These are phyloP conservation scores for Mucor circinelloides DNA, from an alignment of 371 early-diverging fungal genomes.

Conservation along the genomic window DNA sequence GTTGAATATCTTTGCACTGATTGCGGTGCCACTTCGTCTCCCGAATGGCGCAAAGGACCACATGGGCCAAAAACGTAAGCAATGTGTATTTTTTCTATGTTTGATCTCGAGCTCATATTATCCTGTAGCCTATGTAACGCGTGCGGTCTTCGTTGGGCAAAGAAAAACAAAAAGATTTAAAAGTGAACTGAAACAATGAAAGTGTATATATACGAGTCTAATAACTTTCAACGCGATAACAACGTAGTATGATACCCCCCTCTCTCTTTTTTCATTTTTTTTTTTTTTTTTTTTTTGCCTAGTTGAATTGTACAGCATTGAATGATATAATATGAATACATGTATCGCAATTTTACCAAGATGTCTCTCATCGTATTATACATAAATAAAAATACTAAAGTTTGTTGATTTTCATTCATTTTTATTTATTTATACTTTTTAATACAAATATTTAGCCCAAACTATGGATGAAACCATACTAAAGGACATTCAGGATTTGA, in stretches of 20 bases:
- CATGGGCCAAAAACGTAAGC: constrained; percentile 64
- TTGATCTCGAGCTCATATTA: background rate
- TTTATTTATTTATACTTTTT: constrained; percentile 1
- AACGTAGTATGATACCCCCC: constrained; percentile 1
- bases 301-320: background rate
- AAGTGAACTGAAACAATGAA: constrained; percentile 18
- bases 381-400: constrained; percentile 7
- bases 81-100: background rate
- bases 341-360: background rate
- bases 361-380: constrained; percentile 14
- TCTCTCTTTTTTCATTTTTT: background rate
- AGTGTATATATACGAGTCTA: background rate
- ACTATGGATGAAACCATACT: constrained; percentile 16
- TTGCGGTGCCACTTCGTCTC: constrained; percentile 75
- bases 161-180: constrained; percentile 27
- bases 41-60: constrained; percentile 82
- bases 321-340: constrained; percentile 2
- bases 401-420: constrained; percentile 4
- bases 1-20: constrained; percentile 45
- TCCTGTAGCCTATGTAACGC: constrained; percentile 44
- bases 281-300: background rate
- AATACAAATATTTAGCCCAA: constrained; percentile 1
- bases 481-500: constrained; percentile 15
- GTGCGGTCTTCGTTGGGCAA: constrained; percentile 49
- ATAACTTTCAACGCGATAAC: background rate